phyloP scores from a whole-genome alignment of 2,329 filamentous ascomycete genomes.

The Fusarium nygamai region DNA sequence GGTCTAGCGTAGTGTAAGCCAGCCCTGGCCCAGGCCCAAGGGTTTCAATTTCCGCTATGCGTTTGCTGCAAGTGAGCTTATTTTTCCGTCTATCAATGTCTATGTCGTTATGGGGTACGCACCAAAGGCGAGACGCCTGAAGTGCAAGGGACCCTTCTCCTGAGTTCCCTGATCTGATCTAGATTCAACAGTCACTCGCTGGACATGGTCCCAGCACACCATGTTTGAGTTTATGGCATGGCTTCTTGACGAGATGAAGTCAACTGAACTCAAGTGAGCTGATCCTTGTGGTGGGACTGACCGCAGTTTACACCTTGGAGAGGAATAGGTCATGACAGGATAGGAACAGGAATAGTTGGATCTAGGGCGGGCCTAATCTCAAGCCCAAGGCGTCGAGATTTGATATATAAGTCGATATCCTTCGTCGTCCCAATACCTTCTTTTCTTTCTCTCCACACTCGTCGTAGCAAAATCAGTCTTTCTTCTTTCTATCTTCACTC shows the following conservation, averaged over 20 bases:
- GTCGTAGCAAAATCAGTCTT: constrained; percentile 38
- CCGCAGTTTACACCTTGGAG: background rate
- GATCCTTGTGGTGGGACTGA: constrained; percentile 1
- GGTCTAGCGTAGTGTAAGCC: constrained; percentile 2
- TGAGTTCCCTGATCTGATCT: constrained; percentile 17
- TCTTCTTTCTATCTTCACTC: constrained; percentile 38
- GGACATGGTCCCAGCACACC: constrained; percentile 15
- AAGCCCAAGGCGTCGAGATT: background rate
- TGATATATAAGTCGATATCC: constrained; percentile 38
- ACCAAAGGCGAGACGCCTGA: constrained; percentile 8
- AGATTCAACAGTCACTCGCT: constrained; percentile 12
- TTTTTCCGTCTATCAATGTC: constrained; percentile 40
- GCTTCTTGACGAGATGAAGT: constrained; percentile 16
- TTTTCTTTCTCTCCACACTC: constrained; percentile 32
- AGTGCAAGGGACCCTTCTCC: constrained; percentile 5
- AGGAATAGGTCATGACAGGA: background rate
- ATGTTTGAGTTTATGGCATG: constrained; percentile 22
- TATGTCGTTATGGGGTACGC: constrained; percentile 21
- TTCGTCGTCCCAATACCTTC: background rate
- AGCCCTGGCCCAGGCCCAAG: background rate
- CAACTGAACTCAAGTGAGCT: background rate
- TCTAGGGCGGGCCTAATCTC: background rate
- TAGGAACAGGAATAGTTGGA: background rate
- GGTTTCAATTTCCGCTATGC: constrained; percentile 29
- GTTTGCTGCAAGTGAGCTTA: background rate